These are phyloP conservation scores for Macrolepiota dolichaula DNA, from an alignment of 768 basidiomycete genomes.

Conservation along the genomic window DNA sequence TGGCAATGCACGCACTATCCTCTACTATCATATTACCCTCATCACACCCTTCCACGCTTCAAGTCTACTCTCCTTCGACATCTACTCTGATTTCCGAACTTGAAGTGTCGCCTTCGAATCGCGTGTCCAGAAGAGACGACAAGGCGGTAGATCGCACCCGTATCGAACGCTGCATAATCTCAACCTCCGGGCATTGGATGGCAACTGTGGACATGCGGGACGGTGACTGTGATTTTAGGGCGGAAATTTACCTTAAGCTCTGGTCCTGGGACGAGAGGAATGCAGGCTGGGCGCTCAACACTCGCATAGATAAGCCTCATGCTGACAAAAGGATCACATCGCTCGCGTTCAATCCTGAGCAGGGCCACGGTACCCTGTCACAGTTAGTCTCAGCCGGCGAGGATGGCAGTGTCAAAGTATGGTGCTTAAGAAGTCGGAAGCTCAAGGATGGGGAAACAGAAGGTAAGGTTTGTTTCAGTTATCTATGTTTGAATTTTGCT, in stretches of 20 bases:
- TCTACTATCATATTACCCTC: slow-evolving; percentile 84
- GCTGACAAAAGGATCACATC: slow-evolving; percentile 58
- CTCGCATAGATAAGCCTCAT: slow-evolving; percentile 87
- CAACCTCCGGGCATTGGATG: slow-evolving; percentile 81
- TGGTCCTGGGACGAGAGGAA: slow-evolving; percentile 80
- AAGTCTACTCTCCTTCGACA: slow-evolving; percentile 76
- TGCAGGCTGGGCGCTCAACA: slow-evolving; percentile 73
- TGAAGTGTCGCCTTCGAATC: slow-evolving; percentile 92
- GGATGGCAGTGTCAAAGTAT: slow-evolving; percentile 77
- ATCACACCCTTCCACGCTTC: slow-evolving; percentile 93
- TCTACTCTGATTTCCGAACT: slow-evolving; percentile 79
- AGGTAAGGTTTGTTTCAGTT: slow-evolving; percentile 38
- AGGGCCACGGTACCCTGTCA: slow-evolving; percentile 23
- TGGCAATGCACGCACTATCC: slow-evolving; percentile 72
- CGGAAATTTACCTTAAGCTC: slow-evolving; percentile 80
- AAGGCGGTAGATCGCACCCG: slow-evolving; percentile 70
- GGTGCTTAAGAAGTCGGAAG: slow-evolving; percentile 54
- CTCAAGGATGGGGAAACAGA: slow-evolving; percentile 25
- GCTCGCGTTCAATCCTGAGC: slow-evolving; percentile 63
- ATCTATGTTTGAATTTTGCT: neutral
- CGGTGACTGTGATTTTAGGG: slow-evolving; percentile 59
- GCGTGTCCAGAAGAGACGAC: slow-evolving; percentile 79
- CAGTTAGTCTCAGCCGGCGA: slow-evolving; percentile 71
- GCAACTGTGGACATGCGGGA: slow-evolving; percentile 81
- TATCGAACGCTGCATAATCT: slow-evolving; percentile 69